Percentiles rank a stretch among this genome's conserved stretches.
Evolutionary conservation across 1,284 basidiomycete species (phyloP).

Genomic region (Heterobasidion irregulare): DNA sequence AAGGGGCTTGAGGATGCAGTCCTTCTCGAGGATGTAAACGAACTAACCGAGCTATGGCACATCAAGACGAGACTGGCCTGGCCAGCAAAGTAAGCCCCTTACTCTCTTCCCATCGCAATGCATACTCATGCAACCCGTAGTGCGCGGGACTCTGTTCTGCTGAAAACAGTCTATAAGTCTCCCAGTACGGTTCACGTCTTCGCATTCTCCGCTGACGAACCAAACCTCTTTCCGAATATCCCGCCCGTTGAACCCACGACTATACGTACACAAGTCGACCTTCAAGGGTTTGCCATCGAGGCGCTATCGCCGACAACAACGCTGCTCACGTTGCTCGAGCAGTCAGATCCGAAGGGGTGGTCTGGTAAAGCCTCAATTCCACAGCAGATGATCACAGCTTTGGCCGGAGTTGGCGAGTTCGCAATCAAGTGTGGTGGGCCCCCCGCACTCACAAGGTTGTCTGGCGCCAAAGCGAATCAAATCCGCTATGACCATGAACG

Average conservation of each 20-base stretch:
- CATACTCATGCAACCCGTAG: slow-evolving; percentile 28
- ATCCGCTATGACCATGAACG: slow-evolving; percentile 87
- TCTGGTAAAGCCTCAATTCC: slow-evolving; percentile 92
- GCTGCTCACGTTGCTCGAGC: slow-evolving; percentile 89
- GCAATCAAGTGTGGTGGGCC: slow-evolving; percentile 94
- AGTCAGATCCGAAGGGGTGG: slow-evolving; percentile 97
- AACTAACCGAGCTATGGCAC: slow-evolving; percentile 90
- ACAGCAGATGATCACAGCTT: slow-evolving; percentile 79
- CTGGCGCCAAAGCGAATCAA: slow-evolving; percentile 70
- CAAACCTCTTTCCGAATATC: slow-evolving; percentile 76
- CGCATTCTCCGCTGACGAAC: slow-evolving; percentile 90
- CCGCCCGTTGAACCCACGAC: slow-evolving; percentile 66
- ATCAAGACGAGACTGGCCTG: slow-evolving; percentile 83
- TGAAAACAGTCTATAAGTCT: slow-evolving; percentile 97
- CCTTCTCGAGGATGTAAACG: slow-evolving; percentile 86
- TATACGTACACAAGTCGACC: slow-evolving; percentile 91
- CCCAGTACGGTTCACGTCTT: slow-evolving; percentile 94
- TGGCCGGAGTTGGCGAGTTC: slow-evolving; percentile 90
- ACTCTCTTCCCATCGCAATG: slow-evolving; percentile 1
- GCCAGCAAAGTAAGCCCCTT: slow-evolving; percentile 74
- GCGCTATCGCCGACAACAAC: slow-evolving; percentile 93
- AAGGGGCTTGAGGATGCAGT: slow-evolving; percentile 81
- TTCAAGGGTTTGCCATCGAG: slow-evolving; percentile 97
- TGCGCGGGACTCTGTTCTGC: slow-evolving; percentile 83
- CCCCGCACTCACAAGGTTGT: slow-evolving; percentile 79